Base-by-base conservation (phyloP, 768 basidiomycete genomes). In the Gymnopilus junonius region DNA sequence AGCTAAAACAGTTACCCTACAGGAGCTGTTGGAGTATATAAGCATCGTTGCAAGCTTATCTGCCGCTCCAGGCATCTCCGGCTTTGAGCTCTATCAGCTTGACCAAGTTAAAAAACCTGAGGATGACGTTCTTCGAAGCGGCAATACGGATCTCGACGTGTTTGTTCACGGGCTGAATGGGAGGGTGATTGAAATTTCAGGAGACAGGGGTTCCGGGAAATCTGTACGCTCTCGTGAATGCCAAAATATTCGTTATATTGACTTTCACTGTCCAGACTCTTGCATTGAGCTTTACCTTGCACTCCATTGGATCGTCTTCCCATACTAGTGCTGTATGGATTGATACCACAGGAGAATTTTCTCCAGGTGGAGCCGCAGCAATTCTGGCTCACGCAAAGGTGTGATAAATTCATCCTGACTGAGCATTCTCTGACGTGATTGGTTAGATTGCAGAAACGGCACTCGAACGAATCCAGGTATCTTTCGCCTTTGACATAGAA, bases 311-410 rank as follows among this genome's bases (percentile, higher is more conserved):
- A 2, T 62, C 70, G 17, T 53, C 77, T 56, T 59, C 65, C 20
- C 66, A 79, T n/a, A 72, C 79, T 2, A 78, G 71, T 54, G 85
- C 80, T 1, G 70, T 86, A 5, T 94, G 92, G 92, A 81, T 94
- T 48, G 92, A 94, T 68, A 89, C 88, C 10, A 82, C 81, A 0
- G 90, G 91, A 1, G 85, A 85, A 63, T 91, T 93, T 70, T 83
- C 88, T 37, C 76, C 78, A 0, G 83, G 85, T 23, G 77, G 79
- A 39, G 81, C 85, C 2, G 63, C 73, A 3, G 68, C 75, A 21
- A 67, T 87, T 17, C 63, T 86, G 29, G 63, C 71, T 50, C 64
- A 66, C 64, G 74, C 66, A 65, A 69, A 76, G 70, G 65, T 55
- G 17, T 29, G 37, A 15, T 3, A n/a, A 11, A 20, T 42, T 21